Percentiles rank a stretch among this genome's conserved stretches.
These are phyloP conservation scores for Penicillium glabrum DNA, from an alignment of 2,329 filamentous ascomycete genomes.

Conservation along the genomic window DNA sequence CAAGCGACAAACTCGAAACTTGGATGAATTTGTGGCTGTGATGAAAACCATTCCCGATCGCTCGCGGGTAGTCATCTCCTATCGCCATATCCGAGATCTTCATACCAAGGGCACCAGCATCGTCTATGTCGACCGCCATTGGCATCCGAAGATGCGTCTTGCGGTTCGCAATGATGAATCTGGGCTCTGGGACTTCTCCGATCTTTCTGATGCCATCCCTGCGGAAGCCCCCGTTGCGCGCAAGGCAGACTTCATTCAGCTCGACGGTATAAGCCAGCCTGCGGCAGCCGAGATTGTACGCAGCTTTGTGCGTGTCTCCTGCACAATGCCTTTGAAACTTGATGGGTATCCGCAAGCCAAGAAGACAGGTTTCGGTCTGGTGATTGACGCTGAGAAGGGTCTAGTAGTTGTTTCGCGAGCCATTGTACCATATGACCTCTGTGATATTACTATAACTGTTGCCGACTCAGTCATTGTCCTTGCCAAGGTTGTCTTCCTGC, in stretches of 20 bases:
- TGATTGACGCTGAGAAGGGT: constrained; percentile 96
- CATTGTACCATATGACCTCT: constrained; percentile 93
- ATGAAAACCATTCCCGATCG: constrained; percentile 81
- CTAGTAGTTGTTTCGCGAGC: constrained; percentile 92
- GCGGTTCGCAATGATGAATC: constrained; percentile 86
- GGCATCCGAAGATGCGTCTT: constrained; percentile 91
- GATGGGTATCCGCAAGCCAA: constrained; percentile 96
- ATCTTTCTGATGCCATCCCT: constrained; percentile 78
- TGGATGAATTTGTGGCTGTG: constrained; percentile 86
- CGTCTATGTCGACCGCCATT: constrained; percentile 89
- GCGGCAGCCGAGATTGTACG: constrained; percentile 91
- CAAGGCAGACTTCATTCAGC: constrained; percentile 86
- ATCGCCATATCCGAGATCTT: constrained; percentile 91
- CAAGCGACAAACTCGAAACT: constrained; percentile 83
- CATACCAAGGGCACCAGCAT: constrained; percentile 94
- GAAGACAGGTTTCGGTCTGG: constrained; percentile 92
- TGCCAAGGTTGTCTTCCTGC: constrained; percentile 91
- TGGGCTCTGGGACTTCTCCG: constrained; percentile 91
- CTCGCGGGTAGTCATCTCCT: constrained; percentile 86
- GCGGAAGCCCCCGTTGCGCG: constrained; percentile 69
- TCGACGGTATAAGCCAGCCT: constrained; percentile 83
- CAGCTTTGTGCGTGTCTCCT: constrained; percentile 91
- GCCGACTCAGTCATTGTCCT: constrained; percentile 94
- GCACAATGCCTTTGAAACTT: constrained; percentile 90
- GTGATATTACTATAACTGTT: constrained; percentile 93